A percentile compares a stretch with the other conserved stretches of the same genome.
Evolutionary conservation across 2,329 filamentous ascomycete species (phyloP).

Genomic region (Plectosphaerella sp.): DNA sequence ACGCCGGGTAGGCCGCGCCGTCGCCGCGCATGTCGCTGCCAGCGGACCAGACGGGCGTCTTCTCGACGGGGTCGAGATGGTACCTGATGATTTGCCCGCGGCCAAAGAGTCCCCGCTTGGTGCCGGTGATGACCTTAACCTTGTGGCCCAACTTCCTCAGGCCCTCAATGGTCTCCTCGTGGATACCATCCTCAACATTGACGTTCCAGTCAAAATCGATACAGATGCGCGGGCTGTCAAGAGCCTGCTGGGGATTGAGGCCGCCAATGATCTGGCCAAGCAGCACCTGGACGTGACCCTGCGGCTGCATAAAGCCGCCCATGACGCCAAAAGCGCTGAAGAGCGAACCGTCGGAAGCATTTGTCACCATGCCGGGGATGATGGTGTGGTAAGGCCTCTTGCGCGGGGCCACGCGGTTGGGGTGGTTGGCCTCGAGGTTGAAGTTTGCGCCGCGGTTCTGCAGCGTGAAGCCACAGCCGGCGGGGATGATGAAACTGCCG

Average conservation of each 20-base stretch:
- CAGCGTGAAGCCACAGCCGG: conserved; percentile 84
- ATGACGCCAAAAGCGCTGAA: conserved; percentile 92
- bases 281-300: conserved; percentile 90
- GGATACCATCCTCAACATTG: conserved; percentile 79
- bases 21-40: conserved; percentile 88
- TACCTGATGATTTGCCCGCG: conserved; percentile 81
- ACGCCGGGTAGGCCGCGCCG: conserved; percentile 60
- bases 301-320: conserved; percentile 98
- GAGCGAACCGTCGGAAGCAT: conserved; percentile 65
- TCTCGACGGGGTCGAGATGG: conserved; percentile 66
- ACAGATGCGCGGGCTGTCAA: conserved; percentile 89
- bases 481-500: conserved; percentile 80
- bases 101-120: conserved; percentile 68
- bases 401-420: conserved; percentile 72
- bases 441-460: conserved; percentile 94
- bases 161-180: conserved; percentile 60
- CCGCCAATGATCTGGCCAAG: conserved; percentile 84
- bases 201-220: conserved; percentile 66
- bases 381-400: conserved; percentile 98
- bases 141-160: conserved; percentile 68
- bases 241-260: conserved; percentile 77
- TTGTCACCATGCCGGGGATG: conserved; percentile 87
- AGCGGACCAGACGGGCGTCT: conserved; percentile 72
- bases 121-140: conserved; percentile 63
- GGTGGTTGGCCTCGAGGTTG: conserved; percentile 64